Conservation (phyloP, 352 stramenopile genomes). For the Globisporangium takayamanum region DNA sequence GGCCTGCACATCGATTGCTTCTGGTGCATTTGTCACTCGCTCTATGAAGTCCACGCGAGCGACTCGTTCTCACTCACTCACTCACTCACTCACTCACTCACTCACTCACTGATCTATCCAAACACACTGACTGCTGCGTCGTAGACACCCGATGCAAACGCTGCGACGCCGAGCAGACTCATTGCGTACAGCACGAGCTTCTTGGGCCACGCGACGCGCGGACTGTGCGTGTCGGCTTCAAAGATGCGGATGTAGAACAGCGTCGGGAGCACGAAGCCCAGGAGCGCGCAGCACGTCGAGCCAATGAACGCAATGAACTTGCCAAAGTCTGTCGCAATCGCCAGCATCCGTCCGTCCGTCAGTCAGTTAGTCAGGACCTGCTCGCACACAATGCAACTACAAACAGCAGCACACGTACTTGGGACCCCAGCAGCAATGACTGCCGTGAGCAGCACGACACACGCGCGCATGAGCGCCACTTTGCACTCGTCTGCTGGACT, state of each 20-base stretch:
- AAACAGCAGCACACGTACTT: slow-evolving; percentile 17
- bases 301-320: slow-evolving; percentile 89
- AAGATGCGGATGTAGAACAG: slow-evolving; percentile 83
- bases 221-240: slow-evolving; percentile 20
- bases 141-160: slow-evolving; percentile 29
- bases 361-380: slow-evolving; percentile 4
- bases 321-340: slow-evolving; percentile 67
- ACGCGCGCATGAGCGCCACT: slow-evolving; percentile 33
- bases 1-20: too few relatives aligned
- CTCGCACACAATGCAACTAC: neutral
- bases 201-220: slow-evolving; percentile 15
- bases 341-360: neutral
- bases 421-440: slow-evolving; percentile 75
- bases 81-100: neutral
- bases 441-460: slow-evolving; percentile 70
- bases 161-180: slow-evolving; percentile 27
- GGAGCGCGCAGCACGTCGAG: slow-evolving; percentile 83
- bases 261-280: slow-evolving; percentile 86
- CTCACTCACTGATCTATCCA: neutral
- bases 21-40: too few relatives aligned
- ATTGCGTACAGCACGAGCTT: slow-evolving; percentile 30
- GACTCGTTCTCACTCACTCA: too few relatives aligned
- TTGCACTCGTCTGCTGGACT: slow-evolving; percentile 19
- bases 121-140: slow-evolving; percentile 25
- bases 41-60: too few relatives aligned